phyloP scores from a whole-genome alignment of 164 flowering plant genomes.

The Macadamia tetraphylla region DNA sequence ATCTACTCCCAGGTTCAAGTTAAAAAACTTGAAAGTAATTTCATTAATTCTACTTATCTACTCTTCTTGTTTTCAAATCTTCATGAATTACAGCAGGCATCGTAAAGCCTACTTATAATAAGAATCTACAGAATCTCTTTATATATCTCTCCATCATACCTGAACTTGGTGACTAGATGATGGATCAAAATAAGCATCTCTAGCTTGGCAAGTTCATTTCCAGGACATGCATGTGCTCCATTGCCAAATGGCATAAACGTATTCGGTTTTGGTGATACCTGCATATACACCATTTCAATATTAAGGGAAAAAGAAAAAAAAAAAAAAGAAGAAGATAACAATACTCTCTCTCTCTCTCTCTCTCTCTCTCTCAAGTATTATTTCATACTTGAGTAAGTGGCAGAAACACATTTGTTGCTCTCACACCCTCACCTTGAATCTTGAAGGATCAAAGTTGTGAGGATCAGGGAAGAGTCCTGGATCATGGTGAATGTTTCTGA shows the following conservation, averaged over 20 bases:
- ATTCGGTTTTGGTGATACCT: constrained; percentile 70
- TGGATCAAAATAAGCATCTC: constrained; percentile 62
- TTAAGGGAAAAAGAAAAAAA: not conserved
- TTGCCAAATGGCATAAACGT: constrained; percentile 79
- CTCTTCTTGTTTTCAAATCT: not conserved
- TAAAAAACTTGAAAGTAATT: too few species aligned
- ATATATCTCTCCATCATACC: constrained; percentile 30
- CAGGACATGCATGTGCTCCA: constrained; percentile 75
- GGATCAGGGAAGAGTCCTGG: constrained; percentile 67
- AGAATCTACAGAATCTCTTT: not conserved
- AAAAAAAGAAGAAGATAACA: not conserved
- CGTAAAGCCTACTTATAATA: too few species aligned
- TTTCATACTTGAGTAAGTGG: not conserved
- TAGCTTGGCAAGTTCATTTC: constrained; percentile 79
- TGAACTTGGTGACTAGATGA: constrained; percentile 62
- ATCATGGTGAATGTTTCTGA: constrained; percentile 88
- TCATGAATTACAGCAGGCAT: not conserved
- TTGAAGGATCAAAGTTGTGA: constrained; percentile 69
- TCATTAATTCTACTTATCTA: too few species aligned
- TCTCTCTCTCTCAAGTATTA: too few species aligned
- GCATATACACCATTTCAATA: not conserved
- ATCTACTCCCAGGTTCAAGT: too few species aligned
- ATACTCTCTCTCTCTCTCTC: not conserved
- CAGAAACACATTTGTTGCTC: not conserved
- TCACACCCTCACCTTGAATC: constrained; percentile 64